Evolutionary conservation across 345 rosid species (phyloP).

Genomic region (Dovyalis caffra): DNA sequence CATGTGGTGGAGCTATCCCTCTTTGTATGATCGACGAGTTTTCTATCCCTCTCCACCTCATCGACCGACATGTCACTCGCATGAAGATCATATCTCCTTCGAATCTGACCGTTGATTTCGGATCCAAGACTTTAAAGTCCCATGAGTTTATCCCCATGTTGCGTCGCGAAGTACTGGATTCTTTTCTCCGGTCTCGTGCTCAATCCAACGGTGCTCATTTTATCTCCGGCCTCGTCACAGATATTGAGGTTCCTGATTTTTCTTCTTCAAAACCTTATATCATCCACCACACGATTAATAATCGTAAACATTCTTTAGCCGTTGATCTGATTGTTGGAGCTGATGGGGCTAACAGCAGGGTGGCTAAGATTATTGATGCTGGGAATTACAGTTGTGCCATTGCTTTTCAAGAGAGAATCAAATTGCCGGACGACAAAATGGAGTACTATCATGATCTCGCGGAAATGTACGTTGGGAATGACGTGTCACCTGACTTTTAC

Average conservation of each 20-base stretch:
- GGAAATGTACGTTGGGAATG: conserved; percentile 67
- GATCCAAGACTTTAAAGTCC: conserved; percentile 47
- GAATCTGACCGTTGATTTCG: conserved; percentile 59
- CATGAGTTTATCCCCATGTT: conserved; percentile 70
- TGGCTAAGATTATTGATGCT: conserved; percentile 54
- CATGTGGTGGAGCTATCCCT: conserved; percentile 80
- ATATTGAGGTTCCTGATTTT: conserved; percentile 45
- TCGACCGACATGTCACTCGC: conserved; percentile 64
- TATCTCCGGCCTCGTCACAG: conserved; percentile 50
- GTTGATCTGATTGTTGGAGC: conserved; percentile 63
- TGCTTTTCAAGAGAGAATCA: conserved; percentile 70
- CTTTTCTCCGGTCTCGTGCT: conserved; percentile 64
- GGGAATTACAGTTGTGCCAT: conserved; percentile 58
- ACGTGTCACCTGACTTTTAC: conserved; percentile 78
- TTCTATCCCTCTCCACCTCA: conserved; percentile 52
- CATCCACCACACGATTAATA: conserved; percentile 45
- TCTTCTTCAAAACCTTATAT: conserved; percentile 43
- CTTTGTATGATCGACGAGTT: conserved; percentile 72
- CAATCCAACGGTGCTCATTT: conserved; percentile 47
- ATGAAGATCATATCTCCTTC: conserved; percentile 76
- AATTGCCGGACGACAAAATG: conserved; percentile 60
- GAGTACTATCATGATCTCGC: conserved; percentile 57
- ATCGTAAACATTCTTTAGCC: conserved; percentile 32
- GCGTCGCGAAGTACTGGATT: conserved; percentile 69
- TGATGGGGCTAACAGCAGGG: conserved; percentile 67